Conservation (phyloP, 306 rosid genomes). For the Parietaria judaica region DNA sequence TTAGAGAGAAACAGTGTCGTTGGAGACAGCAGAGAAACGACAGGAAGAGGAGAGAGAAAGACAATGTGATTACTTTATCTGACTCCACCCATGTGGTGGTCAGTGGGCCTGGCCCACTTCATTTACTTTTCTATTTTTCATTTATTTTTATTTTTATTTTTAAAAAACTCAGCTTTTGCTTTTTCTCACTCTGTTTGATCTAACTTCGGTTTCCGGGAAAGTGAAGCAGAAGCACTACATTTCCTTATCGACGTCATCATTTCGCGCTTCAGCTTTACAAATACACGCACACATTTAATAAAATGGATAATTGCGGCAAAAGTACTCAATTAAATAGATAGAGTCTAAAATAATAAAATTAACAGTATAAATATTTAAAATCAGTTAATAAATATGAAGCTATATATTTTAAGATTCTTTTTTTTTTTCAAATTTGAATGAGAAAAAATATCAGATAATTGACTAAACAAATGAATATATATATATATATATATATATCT, state of each 20-base stretch:
- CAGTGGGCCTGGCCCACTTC: conserved; percentile 41
- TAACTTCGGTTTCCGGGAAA: conserved; percentile 67
- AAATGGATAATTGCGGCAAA: too few species aligned
- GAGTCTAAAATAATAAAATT: background rate
- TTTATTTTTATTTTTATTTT: conserved; percentile 12
- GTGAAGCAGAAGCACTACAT: conserved; percentile 25
- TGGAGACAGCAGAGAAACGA: background rate
- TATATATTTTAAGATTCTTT: too few species aligned
- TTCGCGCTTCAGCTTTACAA: conserved; percentile 11
- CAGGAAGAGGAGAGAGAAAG: background rate
- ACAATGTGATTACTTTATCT: conserved; percentile 38
- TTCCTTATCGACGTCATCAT: conserved; percentile 20
- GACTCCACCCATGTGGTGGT: conserved; percentile 76
- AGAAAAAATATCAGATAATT: too few species aligned
- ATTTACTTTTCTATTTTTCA: conserved; percentile 1
- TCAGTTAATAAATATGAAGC: too few species aligned
- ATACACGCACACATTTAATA: background rate
- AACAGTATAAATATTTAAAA: too few species aligned
- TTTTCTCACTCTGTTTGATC: conserved; percentile 14
- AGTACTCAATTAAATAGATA: background rate
- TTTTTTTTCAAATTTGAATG: too few species aligned
- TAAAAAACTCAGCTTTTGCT: background rate
- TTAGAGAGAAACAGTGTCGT: background rate
- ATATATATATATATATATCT: too few species aligned
- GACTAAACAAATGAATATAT: too few species aligned